These are phyloP conservation scores for Furcasterigmium sp. DNA, from an alignment of 2,329 filamentous ascomycete species.

Conservation along the genomic window DNA sequence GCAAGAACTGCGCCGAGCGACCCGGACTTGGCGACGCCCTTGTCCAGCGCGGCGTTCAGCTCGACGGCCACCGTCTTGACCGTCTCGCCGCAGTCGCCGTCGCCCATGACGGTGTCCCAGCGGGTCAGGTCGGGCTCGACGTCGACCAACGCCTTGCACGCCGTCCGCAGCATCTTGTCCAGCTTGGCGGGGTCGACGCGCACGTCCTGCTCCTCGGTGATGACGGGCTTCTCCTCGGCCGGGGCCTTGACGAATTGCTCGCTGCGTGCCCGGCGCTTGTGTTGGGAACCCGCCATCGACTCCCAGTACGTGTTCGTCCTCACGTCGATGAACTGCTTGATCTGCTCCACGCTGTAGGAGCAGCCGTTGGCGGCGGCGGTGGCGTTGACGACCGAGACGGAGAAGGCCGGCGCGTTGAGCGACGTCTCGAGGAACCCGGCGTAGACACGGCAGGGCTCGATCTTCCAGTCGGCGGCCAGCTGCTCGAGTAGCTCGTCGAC, in stretches of 20 bases:
- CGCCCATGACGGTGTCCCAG: slow-evolving; percentile 60
- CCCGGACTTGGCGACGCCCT: slow-evolving; percentile 31
- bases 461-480: slow-evolving; percentile 38
- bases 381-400: slow-evolving; percentile 60
- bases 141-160: slow-evolving; percentile 45
- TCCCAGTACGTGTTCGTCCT: slow-evolving; percentile 55
- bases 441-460: slow-evolving; percentile 49
- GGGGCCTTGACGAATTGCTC: slow-evolving; percentile 38
- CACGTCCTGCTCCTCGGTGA: slow-evolving; percentile 34
- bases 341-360: slow-evolving; percentile 41
- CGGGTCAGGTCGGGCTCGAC: slow-evolving; percentile 59
- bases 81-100: slow-evolving; percentile 62
- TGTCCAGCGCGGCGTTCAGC: slow-evolving; percentile 40
- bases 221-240: slow-evolving; percentile 22
- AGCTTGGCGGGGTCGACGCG: slow-evolving; percentile 47
- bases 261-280: slow-evolving; percentile 25
- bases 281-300: slow-evolving; percentile 42
- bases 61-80: slow-evolving; percentile 46
- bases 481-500: slow-evolving; percentile 48
- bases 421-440: slow-evolving; percentile 65
- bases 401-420: slow-evolving; percentile 67
- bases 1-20: slow-evolving; percentile 42
- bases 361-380: slow-evolving; percentile 39
- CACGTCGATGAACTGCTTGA: slow-evolving; percentile 60
- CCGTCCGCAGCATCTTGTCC: slow-evolving; percentile 49